Conservation (phyloP, 2,329 filamentous ascomycete genomes). For the Escovopsis weberi region DNA sequence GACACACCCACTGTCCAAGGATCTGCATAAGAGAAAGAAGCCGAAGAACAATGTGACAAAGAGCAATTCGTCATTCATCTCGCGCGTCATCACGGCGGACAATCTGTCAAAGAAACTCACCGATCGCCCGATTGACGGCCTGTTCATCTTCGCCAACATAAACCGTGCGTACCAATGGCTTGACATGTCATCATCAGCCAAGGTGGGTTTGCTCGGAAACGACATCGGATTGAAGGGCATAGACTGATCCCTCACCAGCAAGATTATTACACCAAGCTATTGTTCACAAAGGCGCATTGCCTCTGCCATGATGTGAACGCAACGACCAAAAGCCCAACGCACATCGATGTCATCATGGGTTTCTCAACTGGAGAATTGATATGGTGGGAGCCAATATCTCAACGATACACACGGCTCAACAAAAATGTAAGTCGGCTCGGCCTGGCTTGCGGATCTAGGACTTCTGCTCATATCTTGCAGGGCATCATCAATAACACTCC, state of each 20-base stretch:
- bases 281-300: conserved; percentile 94
- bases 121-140: conserved; percentile 62
- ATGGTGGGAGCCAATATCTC: conserved; percentile 95
- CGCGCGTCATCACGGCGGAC: conserved; percentile 87
- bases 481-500: conserved; percentile 78
- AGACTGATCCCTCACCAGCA: conserved; percentile 35
- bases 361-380: conserved; percentile 95
- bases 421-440: conserved; percentile 54
- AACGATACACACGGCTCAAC: conserved; percentile 89
- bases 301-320: conserved; percentile 87
- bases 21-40: conserved; percentile 70
- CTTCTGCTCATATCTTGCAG: conserved; percentile 21
- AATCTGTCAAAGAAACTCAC: conserved; percentile 60
- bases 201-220: conserved; percentile 27
- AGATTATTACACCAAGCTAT: conserved; percentile 86
- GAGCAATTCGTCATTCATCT: conserved; percentile 97
- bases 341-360: conserved; percentile 87
- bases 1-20: conserved; percentile 46
- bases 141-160: conserved; percentile 89
- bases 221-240: not conserved
- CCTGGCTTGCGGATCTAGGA: not conserved
- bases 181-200: conserved; percentile 63
- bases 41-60: conserved; percentile 98
- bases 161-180: conserved; percentile 95
- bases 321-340: conserved; percentile 60